Percentiles rank a stretch among this genome's conserved stretches.
Evolutionary conservation across 192 early-diverging fungal genomes (phyloP).

Genomic region (Coemansia sp.): DNA sequence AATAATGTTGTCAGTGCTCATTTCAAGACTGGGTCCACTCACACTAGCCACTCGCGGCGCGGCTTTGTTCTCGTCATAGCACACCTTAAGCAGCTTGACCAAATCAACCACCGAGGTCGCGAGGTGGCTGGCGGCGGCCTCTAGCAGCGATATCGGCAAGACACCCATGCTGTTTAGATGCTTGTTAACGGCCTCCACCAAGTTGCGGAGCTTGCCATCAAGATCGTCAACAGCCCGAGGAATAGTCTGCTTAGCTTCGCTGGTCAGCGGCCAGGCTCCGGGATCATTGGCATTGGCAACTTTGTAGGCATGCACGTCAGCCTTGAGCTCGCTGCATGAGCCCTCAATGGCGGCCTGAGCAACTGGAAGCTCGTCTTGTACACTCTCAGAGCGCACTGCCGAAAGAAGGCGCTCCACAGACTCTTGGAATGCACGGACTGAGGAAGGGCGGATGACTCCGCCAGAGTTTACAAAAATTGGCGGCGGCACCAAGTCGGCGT

Average conservation of each 20-base stretch:
- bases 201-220: slow-evolving; percentile 55
- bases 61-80: slow-evolving; percentile 42
- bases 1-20: slow-evolving; percentile 46
- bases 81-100: slow-evolving; percentile 55
- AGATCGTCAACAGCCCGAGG: slow-evolving; percentile 11
- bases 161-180: slow-evolving; percentile 70
- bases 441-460: slow-evolving; percentile 67
- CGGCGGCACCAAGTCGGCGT: slow-evolving; percentile 47
- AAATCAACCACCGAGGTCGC: slow-evolving; percentile 77
- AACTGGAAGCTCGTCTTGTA: slow-evolving; percentile 60
- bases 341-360: slow-evolving; percentile 82
- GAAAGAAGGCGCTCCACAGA: slow-evolving; percentile 78
- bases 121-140: slow-evolving; percentile 74
- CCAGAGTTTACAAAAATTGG: slow-evolving; percentile 52
- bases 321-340: slow-evolving; percentile 77
- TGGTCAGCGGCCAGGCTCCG: slow-evolving; percentile 43
- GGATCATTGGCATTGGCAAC: slow-evolving; percentile 25
- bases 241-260: slow-evolving; percentile 44
- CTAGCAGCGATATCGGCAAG: slow-evolving; percentile 67
- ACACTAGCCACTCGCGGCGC: slow-evolving; percentile 15
- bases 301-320: slow-evolving; percentile 73
- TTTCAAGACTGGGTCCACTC: slow-evolving; percentile 28
- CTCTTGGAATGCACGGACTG: slow-evolving; percentile 70
- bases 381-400: slow-evolving; percentile 68
- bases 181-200: slow-evolving; percentile 71